Conservation (phyloP, 345 rosid species). For the Euclidium syriacum region DNA sequence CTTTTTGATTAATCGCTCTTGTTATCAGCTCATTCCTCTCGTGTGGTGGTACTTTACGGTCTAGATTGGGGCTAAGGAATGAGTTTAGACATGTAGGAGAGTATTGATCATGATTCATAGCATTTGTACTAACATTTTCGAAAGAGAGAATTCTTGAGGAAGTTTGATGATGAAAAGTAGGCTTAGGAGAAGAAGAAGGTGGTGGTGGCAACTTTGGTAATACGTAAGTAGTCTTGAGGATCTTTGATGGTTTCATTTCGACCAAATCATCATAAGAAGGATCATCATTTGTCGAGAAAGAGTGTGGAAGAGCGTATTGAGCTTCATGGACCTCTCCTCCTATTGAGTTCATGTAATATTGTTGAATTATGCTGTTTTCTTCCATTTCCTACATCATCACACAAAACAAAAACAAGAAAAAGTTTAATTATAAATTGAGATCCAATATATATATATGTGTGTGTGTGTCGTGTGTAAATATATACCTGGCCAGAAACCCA, state of each 20-base stretch:
- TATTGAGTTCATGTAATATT: conserved; percentile 19
- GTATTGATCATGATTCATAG: conserved; percentile 11
- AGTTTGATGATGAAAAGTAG: conserved; percentile 10
- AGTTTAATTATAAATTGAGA: neutral
- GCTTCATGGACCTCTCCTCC: conserved; percentile 10
- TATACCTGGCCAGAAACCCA: conserved; percentile 56
- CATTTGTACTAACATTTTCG: neutral
- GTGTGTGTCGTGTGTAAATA: neutral
- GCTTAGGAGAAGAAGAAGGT: neutral
- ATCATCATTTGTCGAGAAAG: conserved; percentile 1
- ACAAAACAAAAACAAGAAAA: neutral
- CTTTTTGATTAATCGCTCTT: neutral
- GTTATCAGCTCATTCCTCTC: conserved; percentile 2
- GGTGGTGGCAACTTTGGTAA: conserved; percentile 1
- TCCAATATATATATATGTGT: neutral
- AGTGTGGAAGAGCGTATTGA: conserved; percentile 8
- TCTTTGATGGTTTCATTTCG: conserved; percentile 22
- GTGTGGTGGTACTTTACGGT: neutral
- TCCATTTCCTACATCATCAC: conserved; percentile 19
- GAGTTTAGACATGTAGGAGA: conserved; percentile 14
- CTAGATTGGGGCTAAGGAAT: neutral
- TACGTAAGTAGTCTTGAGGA: conserved; percentile 25
- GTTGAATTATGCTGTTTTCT: conserved; percentile 24
- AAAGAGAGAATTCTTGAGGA: conserved; percentile 27
- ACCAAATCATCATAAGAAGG: conserved; percentile 18